Percentiles rank a stretch among this genome's conserved stretches.
Evolutionary conservation across 345 rosid species (phyloP).

Genomic region (Clausena lansium): DNA sequence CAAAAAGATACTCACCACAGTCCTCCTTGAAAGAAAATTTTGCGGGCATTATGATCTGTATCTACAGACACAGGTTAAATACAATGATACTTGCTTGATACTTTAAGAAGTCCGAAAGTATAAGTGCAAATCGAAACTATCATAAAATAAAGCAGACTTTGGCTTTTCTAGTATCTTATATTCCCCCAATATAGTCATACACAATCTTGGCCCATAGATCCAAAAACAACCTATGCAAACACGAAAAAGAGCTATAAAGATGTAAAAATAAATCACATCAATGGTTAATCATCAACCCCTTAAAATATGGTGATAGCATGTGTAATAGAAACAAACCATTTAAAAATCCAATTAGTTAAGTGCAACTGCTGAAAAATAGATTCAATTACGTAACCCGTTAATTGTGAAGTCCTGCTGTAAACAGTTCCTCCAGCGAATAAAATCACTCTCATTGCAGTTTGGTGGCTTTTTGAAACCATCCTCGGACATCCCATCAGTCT

Average conservation of each 20-base stretch:
- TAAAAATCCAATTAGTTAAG: too few species aligned
- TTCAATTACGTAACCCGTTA: slow-evolving; percentile 44
- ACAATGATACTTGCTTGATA: slow-evolving; percentile 17
- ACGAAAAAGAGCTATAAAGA: too few species aligned
- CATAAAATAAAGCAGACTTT: slow-evolving; percentile 52
- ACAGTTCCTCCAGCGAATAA: slow-evolving; percentile 26
- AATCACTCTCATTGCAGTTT: slow-evolving; percentile 18
- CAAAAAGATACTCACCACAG: slow-evolving; percentile 34
- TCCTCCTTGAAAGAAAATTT: too few species aligned
- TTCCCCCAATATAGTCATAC: slow-evolving; percentile 72
- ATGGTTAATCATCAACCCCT: neutral
- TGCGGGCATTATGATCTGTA: too few species aligned
- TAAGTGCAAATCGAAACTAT: slow-evolving; percentile 13
- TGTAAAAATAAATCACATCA: too few species aligned
- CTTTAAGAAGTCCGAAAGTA: slow-evolving; percentile 6
- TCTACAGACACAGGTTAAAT: slow-evolving; percentile 17
- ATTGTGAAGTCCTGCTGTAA: slow-evolving; percentile 62
- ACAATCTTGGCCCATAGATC: slow-evolving; percentile 36
- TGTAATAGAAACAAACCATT: neutral
- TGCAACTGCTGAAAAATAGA: neutral
- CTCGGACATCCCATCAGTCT: slow-evolving; percentile 19
- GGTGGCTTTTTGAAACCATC: slow-evolving; percentile 33
- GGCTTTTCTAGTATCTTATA: slow-evolving; percentile 57
- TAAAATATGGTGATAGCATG: neutral
- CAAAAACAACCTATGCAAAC: too few species aligned